These are phyloP conservation scores for Asterochloris sp. DNA, from an alignment of 139 green algal species.

Conservation along the genomic window DNA sequence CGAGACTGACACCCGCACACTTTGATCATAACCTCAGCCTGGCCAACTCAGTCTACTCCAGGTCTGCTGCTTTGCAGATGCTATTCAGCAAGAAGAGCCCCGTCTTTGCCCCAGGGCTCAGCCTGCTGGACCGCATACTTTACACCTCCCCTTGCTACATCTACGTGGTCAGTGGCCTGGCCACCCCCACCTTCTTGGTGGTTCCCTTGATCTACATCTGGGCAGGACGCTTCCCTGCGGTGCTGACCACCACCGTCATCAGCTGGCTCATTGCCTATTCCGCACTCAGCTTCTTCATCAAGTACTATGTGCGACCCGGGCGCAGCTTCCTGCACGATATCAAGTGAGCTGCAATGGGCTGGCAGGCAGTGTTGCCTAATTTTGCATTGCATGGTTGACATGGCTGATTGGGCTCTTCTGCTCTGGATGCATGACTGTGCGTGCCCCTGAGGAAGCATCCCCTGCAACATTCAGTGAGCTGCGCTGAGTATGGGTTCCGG, in stretches of 20 bases:
- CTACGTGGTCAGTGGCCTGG: conserved; percentile 12
- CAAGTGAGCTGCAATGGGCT: neutral
- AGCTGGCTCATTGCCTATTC: conserved; percentile 15
- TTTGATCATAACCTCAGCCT: too few species aligned
- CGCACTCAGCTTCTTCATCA: conserved; percentile 9
- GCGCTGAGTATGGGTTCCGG: too few species aligned
- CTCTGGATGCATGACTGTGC: too few species aligned
- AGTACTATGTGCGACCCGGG: conserved; percentile 11
- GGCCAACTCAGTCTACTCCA: too few species aligned
- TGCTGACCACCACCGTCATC: conserved; percentile 15
- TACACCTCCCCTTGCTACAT: conserved; percentile 8
- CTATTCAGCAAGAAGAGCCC: conserved; percentile 20
- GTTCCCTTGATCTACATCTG: conserved; percentile 19
- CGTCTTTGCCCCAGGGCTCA: conserved; percentile 8
- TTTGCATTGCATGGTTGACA: too few species aligned
- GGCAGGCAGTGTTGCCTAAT: too few species aligned
- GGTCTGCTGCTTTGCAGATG: neutral
- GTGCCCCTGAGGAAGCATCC: too few species aligned
- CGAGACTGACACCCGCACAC: too few species aligned
- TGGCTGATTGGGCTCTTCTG: too few species aligned
- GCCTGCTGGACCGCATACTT: conserved; percentile 8
- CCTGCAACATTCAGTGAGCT: too few species aligned
- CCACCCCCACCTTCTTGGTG: conserved; percentile 14
- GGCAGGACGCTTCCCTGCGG: conserved; percentile 3
- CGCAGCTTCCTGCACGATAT: conserved; percentile 6